A percentile compares a stretch with the other conserved stretches of the same genome.
Evolutionary conservation across 495 filamentous ascomycete species (phyloP).

Genomic region (Trichoderma orchidacearum): DNA sequence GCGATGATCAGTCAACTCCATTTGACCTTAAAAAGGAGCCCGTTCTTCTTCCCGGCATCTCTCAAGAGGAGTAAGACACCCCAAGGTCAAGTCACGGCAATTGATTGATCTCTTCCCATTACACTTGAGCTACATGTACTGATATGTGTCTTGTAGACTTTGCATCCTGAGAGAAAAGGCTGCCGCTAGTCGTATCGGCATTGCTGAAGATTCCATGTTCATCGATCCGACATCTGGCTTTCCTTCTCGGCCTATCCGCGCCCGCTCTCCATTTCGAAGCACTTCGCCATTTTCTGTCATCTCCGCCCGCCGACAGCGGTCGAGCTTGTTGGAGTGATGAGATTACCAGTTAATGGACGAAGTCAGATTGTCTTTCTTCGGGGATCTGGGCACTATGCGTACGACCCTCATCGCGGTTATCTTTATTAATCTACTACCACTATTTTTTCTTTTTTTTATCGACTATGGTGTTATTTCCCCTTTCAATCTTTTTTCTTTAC

Average conservation of each 20-base stretch:
- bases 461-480: no score
- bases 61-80: conserved; percentile 26
- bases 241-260: neutral
- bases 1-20: conserved; percentile 22
- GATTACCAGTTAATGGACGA: neutral
- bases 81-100: neutral
- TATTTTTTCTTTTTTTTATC: neutral
- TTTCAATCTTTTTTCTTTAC: neutral
- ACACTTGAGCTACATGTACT: neutral
- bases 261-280: neutral
- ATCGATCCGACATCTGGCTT: conserved; percentile 1
- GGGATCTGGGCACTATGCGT: neutral
- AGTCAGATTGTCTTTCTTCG: neutral
- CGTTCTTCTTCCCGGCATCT: conserved; percentile 22
- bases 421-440: neutral
- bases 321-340: neutral
- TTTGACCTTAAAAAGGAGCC: conserved; percentile 31
- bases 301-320: neutral
- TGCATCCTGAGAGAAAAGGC: conserved; percentile 27
- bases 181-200: conserved; percentile 18
- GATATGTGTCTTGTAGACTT: conserved; percentile 11
- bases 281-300: neutral
- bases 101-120: neutral
- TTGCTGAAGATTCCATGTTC: conserved; percentile 9
- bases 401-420: neutral